These are phyloP conservation scores for Penicillium aurantiogriseum DNA, from an alignment of 2,329 filamentous ascomycete genomes.

Conservation along the genomic window DNA sequence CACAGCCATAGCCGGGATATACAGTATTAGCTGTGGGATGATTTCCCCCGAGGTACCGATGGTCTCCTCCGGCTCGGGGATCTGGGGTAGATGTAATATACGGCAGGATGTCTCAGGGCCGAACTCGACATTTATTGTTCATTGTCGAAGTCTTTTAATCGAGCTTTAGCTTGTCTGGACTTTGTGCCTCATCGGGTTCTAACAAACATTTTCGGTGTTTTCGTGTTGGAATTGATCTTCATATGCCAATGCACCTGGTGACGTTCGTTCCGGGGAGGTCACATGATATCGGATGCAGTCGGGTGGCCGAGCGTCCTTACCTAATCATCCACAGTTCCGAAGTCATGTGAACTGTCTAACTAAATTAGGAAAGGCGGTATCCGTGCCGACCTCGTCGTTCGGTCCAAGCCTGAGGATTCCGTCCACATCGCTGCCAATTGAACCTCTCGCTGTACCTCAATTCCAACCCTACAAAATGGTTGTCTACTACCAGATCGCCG, in stretches of 20 bases:
- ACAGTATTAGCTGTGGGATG: conserved; percentile 19
- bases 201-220: neutral
- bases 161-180: neutral
- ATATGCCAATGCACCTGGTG: neutral
- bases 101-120: neutral
- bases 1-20: conserved; percentile 21
- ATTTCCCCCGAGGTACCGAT: conserved; percentile 23
- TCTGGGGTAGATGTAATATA: neutral
- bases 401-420: conserved; percentile 27
- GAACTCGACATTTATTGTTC: neutral
- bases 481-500: conserved; percentile 52
- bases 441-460: conserved; percentile 22
- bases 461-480: conserved; percentile 47
- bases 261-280: conserved; percentile 8
- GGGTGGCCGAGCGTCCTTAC: neutral
- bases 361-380: conserved; percentile 21
- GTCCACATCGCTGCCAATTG: conserved; percentile 28
- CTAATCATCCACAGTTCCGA: neutral
- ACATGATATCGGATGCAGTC: conserved; percentile 17
- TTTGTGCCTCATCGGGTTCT: neutral
- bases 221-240: neutral
- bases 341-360: conserved; percentile 19
- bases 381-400: conserved; percentile 26
- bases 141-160: neutral
- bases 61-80: conserved; percentile 5